Base-by-base conservation (phyloP, 495 filamentous ascomycete genomes). In the Xylaria scruposa region DNA sequence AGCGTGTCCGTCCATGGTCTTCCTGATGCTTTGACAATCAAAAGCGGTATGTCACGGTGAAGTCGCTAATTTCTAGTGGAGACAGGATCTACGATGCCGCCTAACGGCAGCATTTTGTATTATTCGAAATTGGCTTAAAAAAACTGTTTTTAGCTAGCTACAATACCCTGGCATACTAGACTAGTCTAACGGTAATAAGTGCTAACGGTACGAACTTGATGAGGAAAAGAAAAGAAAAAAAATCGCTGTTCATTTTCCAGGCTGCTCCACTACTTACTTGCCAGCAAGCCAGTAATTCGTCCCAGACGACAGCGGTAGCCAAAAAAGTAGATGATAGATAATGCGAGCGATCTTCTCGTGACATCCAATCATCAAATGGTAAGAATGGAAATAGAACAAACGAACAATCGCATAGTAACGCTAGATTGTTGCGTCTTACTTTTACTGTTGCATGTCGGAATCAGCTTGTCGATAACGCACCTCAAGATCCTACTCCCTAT, bases 71-170 rank as follows among this genome's bases (percentile, higher is more conserved):
- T 51, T 24, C 29, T 42, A 51, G 58, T 56, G 65, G 49, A 8
- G 65, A 56, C 36, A 21, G 12, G 49, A 67, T 67, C 65, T 56
- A 67, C 65, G n/a, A 53, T 56, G 40, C 60, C 60, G 29, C 36
- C 6, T 8, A 38, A 31, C 15, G 13, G 13, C 15, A 42, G 13
- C 24, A 53, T 13, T 13, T 24, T 53, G 49, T 53, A 3, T 13
- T 53, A 53, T 26, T 53, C 17, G 9, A 61, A 38, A 42, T 61
- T 36, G 12, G 21, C 36, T 29, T 46, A 46, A 46, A 8, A 17
- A 9, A 31, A 4, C 63, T 38, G 31, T 24, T 53, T 67, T 19
- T 17, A 33, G 60, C 60, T 63, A 63, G 60, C 60, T 44, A 31
- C 29, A 31, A 31, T n/a, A 31, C 29, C 29, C 29, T 31, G 29